Evolutionary conservation across 495 filamentous ascomycete genomes (phyloP).

Genomic region (Lasiosphaeriaceae sp.): DNA sequence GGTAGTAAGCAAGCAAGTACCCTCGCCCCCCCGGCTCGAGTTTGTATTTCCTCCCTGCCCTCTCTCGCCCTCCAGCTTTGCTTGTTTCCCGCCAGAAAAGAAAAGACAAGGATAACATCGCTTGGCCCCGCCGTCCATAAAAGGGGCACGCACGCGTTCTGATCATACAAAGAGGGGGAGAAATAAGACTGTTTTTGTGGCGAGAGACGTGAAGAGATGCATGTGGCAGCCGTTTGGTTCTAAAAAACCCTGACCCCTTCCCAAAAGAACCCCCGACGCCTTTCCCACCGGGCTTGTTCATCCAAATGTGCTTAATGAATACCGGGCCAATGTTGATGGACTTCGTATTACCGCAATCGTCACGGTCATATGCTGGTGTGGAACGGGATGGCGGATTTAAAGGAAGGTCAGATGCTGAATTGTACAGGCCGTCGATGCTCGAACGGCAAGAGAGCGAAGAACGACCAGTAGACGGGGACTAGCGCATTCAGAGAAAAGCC

Average conservation of each 20-base stretch:
- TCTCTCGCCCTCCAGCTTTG: neutral
- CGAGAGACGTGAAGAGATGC: neutral
- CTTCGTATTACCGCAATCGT: slow-evolving; percentile 3
- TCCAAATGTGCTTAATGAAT: neutral
- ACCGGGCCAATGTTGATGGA: neutral
- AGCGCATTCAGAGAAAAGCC: slow-evolving; percentile 12
- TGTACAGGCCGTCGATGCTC: slow-evolving; percentile 5
- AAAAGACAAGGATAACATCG: neutral
- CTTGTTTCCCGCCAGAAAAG: neutral
- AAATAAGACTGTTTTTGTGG: neutral
- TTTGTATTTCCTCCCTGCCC: too few relatives aligned
- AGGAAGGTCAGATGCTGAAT: slow-evolving; percentile 4
- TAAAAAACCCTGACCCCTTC: neutral
- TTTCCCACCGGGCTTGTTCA: neutral
- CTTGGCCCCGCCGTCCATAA: neutral
- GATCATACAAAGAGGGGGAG: neutral
- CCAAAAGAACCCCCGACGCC: neutral
- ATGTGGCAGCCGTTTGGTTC: too few relatives aligned
- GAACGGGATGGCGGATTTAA: neutral
- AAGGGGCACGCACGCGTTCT: neutral
- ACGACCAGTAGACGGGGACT: neutral
- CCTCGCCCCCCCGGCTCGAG: too few relatives aligned
- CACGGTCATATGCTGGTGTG: neutral
- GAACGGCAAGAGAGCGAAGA: neutral
- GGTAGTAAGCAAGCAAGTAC: too few relatives aligned